Conservation (phyloP, 2,329 filamentous ascomycete genomes). For the Malbranchea zuffiana region DNA sequence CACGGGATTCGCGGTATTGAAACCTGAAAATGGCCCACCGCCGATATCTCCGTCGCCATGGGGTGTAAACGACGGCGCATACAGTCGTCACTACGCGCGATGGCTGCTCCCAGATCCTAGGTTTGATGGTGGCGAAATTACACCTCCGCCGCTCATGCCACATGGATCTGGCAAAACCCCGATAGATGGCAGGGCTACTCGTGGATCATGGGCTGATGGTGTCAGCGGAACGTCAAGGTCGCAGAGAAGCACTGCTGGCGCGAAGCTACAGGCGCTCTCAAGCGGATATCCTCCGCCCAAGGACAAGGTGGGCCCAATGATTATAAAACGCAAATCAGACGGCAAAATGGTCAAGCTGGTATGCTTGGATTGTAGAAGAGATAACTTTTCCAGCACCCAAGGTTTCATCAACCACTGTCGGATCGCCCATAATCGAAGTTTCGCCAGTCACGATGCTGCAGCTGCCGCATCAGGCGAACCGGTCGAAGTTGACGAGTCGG, state of each 20-base stretch:
- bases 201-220: constrained; percentile 57
- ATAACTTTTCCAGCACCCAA: constrained; percentile 91
- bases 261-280: constrained; percentile 58
- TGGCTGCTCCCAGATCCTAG: constrained; percentile 84
- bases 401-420: constrained; percentile 99
- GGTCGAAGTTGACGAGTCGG: constrained; percentile 57
- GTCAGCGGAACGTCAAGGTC: constrained; percentile 47
- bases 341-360: constrained; percentile 80
- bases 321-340: constrained; percentile 72
- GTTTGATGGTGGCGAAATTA: constrained; percentile 57
- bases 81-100: constrained; percentile 85
- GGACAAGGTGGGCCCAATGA: constrained; percentile 70
- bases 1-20: constrained; percentile 57
- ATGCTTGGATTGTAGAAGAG: constrained; percentile 76
- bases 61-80: constrained; percentile 83
- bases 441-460: constrained; percentile 91
- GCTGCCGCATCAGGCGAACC: constrained; percentile 77
- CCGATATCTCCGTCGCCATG: constrained; percentile 76
- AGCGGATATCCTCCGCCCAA: constrained; percentile 62
- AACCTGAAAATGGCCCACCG: constrained; percentile 50
- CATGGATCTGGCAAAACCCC: constrained; percentile 32
- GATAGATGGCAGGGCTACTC: constrained; percentile 64
- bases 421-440: constrained; percentile 85
- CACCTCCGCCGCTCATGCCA: constrained; percentile 17
- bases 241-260: constrained; percentile 48